phyloP scores from a whole-genome alignment of 2,329 filamentous ascomycete species.

The Neopestalotiopsis clavispora region DNA sequence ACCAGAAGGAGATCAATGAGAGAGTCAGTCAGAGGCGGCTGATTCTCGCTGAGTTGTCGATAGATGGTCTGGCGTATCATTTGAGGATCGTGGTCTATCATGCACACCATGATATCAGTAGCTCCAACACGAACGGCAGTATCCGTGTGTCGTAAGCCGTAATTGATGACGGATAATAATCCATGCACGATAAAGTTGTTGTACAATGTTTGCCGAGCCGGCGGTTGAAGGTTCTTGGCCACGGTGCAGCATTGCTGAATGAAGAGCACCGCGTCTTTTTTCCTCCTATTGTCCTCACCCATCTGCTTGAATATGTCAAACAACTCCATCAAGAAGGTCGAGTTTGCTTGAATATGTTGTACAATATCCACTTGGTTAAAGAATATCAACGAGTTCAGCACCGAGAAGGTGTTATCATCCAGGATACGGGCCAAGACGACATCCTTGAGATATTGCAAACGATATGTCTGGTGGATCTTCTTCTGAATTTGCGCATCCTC shows the following conservation, averaged over 20 bases:
- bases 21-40: constrained; percentile 85
- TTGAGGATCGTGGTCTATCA: constrained; percentile 94
- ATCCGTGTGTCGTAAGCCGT: constrained; percentile 84
- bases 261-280: constrained; percentile 94
- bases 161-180: constrained; percentile 87
- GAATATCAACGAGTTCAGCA: constrained; percentile 97
- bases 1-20: constrained; percentile 90
- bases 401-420: constrained; percentile 96
- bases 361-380: constrained; percentile 99
- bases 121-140: constrained; percentile 87
- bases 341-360: constrained; percentile 87
- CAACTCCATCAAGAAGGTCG: constrained; percentile 78
- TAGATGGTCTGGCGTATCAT: constrained; percentile 95
- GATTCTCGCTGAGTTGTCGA: constrained; percentile 86
- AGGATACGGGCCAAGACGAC: constrained; percentile 96
- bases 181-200: constrained; percentile 89
- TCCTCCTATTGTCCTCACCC: constrained; percentile 69
- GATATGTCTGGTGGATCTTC: constrained; percentile 97
- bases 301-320: constrained; percentile 82
- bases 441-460: constrained; percentile 95
- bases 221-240: constrained; percentile 90
- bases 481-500: constrained; percentile 79
- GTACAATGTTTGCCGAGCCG: constrained; percentile 80
- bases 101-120: constrained; percentile 88
- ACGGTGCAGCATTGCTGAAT: constrained; percentile 96